Evolutionary conservation across 495 filamentous ascomycete species (phyloP).

Genomic region (Cercophora sp.): DNA sequence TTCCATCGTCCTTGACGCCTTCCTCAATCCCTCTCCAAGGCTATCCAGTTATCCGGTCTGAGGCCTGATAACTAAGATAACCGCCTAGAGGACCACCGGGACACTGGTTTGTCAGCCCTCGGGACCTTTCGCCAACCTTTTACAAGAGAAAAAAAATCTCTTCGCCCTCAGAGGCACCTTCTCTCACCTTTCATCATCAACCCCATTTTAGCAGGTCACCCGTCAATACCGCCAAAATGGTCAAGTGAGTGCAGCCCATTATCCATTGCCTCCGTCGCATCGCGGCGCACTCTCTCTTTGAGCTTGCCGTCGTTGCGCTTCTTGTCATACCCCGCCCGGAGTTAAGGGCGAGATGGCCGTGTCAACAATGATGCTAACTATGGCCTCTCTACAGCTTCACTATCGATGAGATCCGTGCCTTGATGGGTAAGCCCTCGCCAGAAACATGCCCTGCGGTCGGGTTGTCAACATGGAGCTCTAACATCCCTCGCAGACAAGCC

Average conservation of each 20-base stretch:
- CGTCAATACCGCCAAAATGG: slow-evolving; percentile 87
- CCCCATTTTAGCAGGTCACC: slow-evolving; percentile 28
- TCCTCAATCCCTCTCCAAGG: slow-evolving; percentile 17
- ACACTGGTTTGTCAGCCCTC: slow-evolving; percentile 23
- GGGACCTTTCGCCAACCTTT: slow-evolving; percentile 12
- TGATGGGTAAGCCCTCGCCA: slow-evolving; percentile 62
- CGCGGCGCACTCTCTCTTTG: slow-evolving; percentile 30
- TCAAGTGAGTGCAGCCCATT: slow-evolving; percentile 75
- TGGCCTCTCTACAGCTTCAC: slow-evolving; percentile 73
- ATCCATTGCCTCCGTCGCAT: neutral
- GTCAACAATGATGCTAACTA: slow-evolving; percentile 28
- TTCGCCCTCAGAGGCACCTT: slow-evolving; percentile 22
- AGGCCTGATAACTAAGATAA: slow-evolving; percentile 27
- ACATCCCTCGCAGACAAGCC: slow-evolving; percentile 62
- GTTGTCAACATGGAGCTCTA: slow-evolving; percentile 8
- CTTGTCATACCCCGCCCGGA: slow-evolving; percentile 38
- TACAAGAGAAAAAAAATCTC: slow-evolving; percentile 26
- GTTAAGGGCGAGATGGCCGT: slow-evolving; percentile 34
- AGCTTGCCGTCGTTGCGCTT: slow-evolving; percentile 7
- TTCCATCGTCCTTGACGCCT: slow-evolving; percentile 16
- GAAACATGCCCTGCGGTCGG: neutral
- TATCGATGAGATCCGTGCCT: slow-evolving; percentile 89
- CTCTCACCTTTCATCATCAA: slow-evolving; percentile 18
- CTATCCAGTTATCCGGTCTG: slow-evolving; percentile 25
- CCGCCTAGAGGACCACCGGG: slow-evolving; percentile 21